A percentile compares a stretch with the other conserved stretches of the same genome.
Conservation (phyloP, 805 yeast species). For the Lipomyces yamadae region DNA sequence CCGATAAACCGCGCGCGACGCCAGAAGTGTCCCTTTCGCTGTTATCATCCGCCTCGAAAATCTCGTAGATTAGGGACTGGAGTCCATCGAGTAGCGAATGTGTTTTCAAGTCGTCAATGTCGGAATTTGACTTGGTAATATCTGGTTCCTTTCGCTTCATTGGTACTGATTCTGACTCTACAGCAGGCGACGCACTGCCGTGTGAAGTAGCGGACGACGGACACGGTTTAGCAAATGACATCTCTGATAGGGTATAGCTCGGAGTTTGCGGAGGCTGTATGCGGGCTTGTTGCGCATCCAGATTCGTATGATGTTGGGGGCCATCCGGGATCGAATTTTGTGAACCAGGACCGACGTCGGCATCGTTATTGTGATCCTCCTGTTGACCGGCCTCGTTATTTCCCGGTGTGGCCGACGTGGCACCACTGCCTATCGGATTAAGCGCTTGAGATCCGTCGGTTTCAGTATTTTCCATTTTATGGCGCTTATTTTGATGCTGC, state of each 20-base stretch:
- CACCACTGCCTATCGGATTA: not conserved
- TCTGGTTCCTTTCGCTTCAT: slow-evolving; percentile 10
- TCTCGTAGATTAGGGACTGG: slow-evolving; percentile 19
- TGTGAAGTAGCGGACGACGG: slow-evolving; percentile 11
- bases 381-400: not conserved
- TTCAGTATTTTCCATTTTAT: not conserved
- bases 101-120: slow-evolving; percentile 3
- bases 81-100: slow-evolving; percentile 15
- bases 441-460: not conserved
- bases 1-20: slow-evolving; percentile 1
- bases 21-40: slow-evolving; percentile 31
- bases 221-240: slow-evolving; percentile 11
- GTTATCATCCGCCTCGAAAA: slow-evolving; percentile 35
- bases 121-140: not conserved
- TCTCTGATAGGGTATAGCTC: not conserved
- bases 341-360: not conserved
- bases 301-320: not conserved
- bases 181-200: slow-evolving; percentile 9
- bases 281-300: not conserved
- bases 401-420: not conserved
- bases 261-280: slow-evolving; percentile 11
- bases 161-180: not conserved
- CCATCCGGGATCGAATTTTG: not conserved
- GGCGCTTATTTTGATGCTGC: not conserved
- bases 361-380: not conserved